Evolutionary conservation across 805 yeast genomes (phyloP).

Genomic region (Pichia manshurica): DNA sequence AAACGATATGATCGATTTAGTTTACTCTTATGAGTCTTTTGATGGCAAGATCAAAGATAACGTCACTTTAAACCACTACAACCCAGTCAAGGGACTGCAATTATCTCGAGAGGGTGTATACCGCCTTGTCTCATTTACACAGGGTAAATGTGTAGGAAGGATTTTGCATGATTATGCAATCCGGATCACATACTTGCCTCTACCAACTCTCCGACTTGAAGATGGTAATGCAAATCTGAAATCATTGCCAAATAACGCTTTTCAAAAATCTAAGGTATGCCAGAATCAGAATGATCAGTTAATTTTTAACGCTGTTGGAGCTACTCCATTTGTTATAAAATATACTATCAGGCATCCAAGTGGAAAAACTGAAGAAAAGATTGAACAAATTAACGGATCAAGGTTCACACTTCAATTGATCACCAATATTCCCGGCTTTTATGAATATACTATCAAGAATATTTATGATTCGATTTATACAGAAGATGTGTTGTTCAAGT

Average conservation of each 20-base stretch:
- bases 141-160: slow-evolving; percentile 42
- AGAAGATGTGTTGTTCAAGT: slow-evolving; percentile 31
- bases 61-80: slow-evolving; percentile 13
- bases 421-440: slow-evolving; percentile 48
- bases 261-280: slow-evolving; percentile 20
- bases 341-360: slow-evolving; percentile 58
- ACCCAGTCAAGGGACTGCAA: slow-evolving; percentile 26
- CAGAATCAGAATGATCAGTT: slow-evolving; percentile 22
- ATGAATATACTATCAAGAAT: slow-evolving; percentile 53
- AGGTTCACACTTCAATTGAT: slow-evolving; percentile 34
- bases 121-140: slow-evolving; percentile 33
- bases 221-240: background rate
- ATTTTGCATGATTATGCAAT: slow-evolving; percentile 23
- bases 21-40: slow-evolving; percentile 28
- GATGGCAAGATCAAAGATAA: slow-evolving; percentile 15
- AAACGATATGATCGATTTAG: slow-evolving; percentile 28
- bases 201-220: slow-evolving; percentile 23
- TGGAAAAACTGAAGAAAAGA: slow-evolving; percentile 38
- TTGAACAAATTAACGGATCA: slow-evolving; percentile 43
- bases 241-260: slow-evolving; percentile 4
- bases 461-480: slow-evolving; percentile 63
- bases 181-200: slow-evolving; percentile 26
- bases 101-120: slow-evolving; percentile 41
- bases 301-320: slow-evolving; percentile 46
- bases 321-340: slow-evolving; percentile 59